Evolutionary conservation across 768 basidiomycete species (phyloP), one percentile per base, ranked within the genome.

Genomic region (Dendrothele bispora): DNA sequence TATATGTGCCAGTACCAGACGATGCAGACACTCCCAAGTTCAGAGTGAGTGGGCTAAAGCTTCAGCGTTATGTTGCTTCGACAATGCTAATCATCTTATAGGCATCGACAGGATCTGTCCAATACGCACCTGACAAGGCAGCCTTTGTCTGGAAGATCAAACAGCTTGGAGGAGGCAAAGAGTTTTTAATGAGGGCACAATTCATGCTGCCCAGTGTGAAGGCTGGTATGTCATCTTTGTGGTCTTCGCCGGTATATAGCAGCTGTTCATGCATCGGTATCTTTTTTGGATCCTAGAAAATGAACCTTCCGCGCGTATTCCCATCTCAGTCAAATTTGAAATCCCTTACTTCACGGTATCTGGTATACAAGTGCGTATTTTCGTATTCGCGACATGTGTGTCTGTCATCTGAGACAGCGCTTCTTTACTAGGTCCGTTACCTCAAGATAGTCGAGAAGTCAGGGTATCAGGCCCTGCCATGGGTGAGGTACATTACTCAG

Each of bases 141-240:
- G 93, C 94, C 2, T 98, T 98, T 60, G 91, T 98, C 1, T 98
- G 97, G 97, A 98, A 98, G 70, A 98, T 99, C 68, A 98, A 98
- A 66, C 92, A 95, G 63, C 79, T 99, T 0, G 95, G 91, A 4
- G 97, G 97, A 5, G 91, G 91, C 29, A 83, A 92, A 30, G 97
- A 99, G 63, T 98, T 95, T 70, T 77, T 98, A 46, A 98, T 98
- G 95, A 80, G 97, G 10, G 97, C 97, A 1, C 97, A 98, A 63
- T 98, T 98, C 65, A 95, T 95, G 40, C 71, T 99, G 36, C 97
- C 97, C 0, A 91, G 89, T 57, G 97, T 98, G 14, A 84, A 86
- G 61, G 89, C 78, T 58, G 93, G 95, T 92, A 48, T 34, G 91
- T 72, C 7, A n/a, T 37, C 11, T 36, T 8, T 32, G n/a, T 32